Evolutionary conservation across 1,284 basidiomycete genomes (phyloP).

Genomic region (Paramarasmius palmivorus): DNA sequence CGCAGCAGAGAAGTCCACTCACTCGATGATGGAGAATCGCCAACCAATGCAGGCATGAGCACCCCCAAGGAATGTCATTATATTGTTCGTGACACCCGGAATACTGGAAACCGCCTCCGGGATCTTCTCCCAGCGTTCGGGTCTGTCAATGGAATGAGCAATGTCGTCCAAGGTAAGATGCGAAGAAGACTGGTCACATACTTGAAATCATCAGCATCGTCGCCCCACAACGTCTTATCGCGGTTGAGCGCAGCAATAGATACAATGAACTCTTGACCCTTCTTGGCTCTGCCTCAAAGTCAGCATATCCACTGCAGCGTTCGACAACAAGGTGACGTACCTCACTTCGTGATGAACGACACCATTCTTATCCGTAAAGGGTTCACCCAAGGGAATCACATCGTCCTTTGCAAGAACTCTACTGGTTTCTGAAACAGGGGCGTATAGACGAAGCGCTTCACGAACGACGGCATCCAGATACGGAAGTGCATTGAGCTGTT

Average conservation of each 20-base stretch:
- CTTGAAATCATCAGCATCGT: constrained; percentile 53
- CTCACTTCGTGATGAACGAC: constrained; percentile 29
- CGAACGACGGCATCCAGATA: constrained; percentile 68
- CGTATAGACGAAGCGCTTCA: constrained; percentile 67
- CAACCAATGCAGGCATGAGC: constrained; percentile 52
- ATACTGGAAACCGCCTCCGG: constrained; percentile 19
- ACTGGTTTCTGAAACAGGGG: constrained; percentile 57
- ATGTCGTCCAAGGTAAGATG: no score
- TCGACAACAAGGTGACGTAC: constrained; percentile 20
- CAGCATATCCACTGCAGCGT: neutral
- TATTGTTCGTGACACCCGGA: constrained; percentile 44
- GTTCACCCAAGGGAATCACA: constrained; percentile 53
- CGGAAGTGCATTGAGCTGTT: constrained; percentile 56
- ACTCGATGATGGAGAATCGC: constrained; percentile 58
- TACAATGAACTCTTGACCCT: constrained; percentile 47
- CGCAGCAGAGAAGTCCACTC: constrained; percentile 1
- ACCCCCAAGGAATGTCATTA: constrained; percentile 45
- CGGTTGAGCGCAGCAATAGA: constrained; percentile 50
- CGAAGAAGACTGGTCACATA: constrained; percentile 22
- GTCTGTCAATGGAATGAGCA: neutral
- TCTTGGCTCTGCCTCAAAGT: constrained; percentile 25
- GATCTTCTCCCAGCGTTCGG: neutral
- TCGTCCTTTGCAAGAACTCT: constrained; percentile 56
- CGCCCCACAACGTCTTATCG: constrained; percentile 51
- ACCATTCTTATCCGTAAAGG: constrained; percentile 40